Percentiles rank a stretch among this genome's conserved stretches.
These are phyloP conservation scores for Isatis lusitanica DNA, from an alignment of 441 rosid genomes.

Conservation along the genomic window DNA sequence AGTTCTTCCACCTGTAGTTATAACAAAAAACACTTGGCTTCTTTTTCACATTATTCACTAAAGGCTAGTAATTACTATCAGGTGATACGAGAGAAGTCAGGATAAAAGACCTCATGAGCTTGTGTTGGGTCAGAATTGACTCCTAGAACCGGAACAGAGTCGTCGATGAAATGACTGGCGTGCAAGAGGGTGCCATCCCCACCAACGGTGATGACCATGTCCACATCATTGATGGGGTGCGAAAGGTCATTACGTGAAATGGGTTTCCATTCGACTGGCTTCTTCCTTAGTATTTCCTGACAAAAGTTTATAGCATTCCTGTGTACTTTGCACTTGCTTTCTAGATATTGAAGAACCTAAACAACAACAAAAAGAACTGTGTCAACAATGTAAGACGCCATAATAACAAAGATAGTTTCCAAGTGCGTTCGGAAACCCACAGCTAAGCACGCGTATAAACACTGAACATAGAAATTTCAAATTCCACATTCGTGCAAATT, in stretches of 20 bases:
- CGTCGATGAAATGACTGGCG: constrained; percentile 87
- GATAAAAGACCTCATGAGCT: constrained; percentile 62
- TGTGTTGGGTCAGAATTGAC: constrained; percentile 92
- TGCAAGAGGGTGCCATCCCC: constrained; percentile 97
- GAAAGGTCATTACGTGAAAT: constrained; percentile 55
- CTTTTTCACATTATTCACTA: background rate
- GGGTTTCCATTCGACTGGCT: constrained; percentile 70
- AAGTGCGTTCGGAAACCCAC: background rate
- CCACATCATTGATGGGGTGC: constrained; percentile 59
- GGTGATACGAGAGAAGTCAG: background rate
- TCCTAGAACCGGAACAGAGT: constrained; percentile 74
- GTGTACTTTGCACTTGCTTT: constrained; percentile 34
- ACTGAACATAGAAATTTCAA: background rate
- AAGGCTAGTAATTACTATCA: background rate
- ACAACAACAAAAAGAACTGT: background rate
- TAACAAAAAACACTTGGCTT: constrained; percentile 16
- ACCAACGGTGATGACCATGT: constrained; percentile 85
- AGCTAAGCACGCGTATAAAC: background rate
- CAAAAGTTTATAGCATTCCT: constrained; percentile 60
- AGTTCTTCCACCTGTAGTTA: constrained; percentile 59
- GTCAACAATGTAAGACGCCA: background rate
- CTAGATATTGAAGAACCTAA: constrained; percentile 33
- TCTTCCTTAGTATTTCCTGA: constrained; percentile 61
- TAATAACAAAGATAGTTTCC: background rate
- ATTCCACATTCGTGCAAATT: background rate